phyloP scores from a whole-genome alignment of 768 basidiomycete genomes.

The Boletus edulis region DNA sequence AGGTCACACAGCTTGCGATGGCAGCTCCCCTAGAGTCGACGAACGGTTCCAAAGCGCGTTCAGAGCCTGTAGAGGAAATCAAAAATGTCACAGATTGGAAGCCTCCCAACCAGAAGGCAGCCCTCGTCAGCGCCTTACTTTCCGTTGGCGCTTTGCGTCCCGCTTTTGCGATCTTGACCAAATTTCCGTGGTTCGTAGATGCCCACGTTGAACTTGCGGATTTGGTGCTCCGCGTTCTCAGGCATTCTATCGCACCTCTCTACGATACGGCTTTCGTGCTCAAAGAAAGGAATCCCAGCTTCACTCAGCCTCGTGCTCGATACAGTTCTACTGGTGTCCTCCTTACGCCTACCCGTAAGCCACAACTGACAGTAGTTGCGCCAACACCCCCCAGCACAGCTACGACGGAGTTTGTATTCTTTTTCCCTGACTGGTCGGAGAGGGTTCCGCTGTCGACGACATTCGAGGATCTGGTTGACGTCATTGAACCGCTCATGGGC shows the following conservation, averaged over 20 bases:
- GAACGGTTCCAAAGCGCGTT: slow-evolving; percentile 38
- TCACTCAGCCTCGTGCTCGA: slow-evolving; percentile 59
- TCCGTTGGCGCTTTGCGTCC: slow-evolving; percentile 81
- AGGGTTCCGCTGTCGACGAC: slow-evolving; percentile 62
- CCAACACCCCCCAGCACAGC: slow-evolving; percentile 80
- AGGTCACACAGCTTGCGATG: slow-evolving; percentile 75
- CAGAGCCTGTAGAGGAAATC: slow-evolving; percentile 36
- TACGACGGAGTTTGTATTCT: slow-evolving; percentile 80
- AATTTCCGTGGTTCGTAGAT: slow-evolving; percentile 83
- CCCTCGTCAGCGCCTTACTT: slow-evolving; percentile 76
- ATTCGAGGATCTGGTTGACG: slow-evolving; percentile 67
- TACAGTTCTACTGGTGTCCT: slow-evolving; percentile 58
- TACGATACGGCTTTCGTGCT: slow-evolving; percentile 51
- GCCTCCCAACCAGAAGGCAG: slow-evolving; percentile 74
- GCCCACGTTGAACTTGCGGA: slow-evolving; percentile 84
- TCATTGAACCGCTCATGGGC: slow-evolving; percentile 76
- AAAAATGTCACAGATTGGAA: slow-evolving; percentile 38
- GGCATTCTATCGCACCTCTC: slow-evolving; percentile 64
- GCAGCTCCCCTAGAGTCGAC: slow-evolving; percentile 75
- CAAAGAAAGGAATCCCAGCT: slow-evolving; percentile 62
- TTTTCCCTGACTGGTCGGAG: slow-evolving; percentile 83
- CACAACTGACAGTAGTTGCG: slow-evolving; percentile 68
- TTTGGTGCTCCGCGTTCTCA: slow-evolving; percentile 74
- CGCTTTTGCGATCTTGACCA: slow-evolving; percentile 73
- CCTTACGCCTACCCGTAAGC: slow-evolving; percentile 54